Conservation (phyloP, 2,329 filamentous ascomycete species). For the Metarhizium album region DNA sequence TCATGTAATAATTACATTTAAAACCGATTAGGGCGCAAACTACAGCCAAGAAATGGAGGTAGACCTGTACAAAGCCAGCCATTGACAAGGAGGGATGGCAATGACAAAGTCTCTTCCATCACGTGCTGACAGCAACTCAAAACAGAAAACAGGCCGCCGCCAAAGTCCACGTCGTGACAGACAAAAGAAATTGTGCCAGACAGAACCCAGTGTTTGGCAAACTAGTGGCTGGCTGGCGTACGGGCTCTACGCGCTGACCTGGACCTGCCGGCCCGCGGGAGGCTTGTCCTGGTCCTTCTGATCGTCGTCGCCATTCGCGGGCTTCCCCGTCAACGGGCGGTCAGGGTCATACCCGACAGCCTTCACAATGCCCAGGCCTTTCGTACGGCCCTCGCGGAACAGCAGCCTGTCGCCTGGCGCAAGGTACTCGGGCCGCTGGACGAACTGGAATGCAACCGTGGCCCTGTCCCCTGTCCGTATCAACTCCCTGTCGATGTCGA, state of each 20-base stretch:
- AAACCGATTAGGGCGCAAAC: no score
- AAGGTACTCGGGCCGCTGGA: constrained; percentile 88
- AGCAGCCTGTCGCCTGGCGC: constrained; percentile 79
- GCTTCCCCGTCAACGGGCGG: constrained; percentile 28
- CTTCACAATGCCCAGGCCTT: constrained; percentile 91
- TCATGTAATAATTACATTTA: no score
- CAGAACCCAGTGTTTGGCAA: no score
- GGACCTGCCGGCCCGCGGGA: constrained; percentile 1
- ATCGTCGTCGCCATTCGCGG: constrained; percentile 2
- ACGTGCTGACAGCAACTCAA: no score
- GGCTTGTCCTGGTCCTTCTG: constrained; percentile 2
- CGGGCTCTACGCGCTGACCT: constrained; percentile 2
- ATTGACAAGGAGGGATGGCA: no score
- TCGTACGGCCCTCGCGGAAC: constrained; percentile 90
- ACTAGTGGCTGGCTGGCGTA: no score
- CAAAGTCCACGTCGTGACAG: no score
- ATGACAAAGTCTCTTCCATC: no score
- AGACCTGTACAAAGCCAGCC: no score
- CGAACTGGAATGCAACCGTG: constrained; percentile 85
- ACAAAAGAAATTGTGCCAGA: neutral
- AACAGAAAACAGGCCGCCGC: no score
- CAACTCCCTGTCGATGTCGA: constrained; percentile 92
- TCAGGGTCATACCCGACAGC: constrained; percentile 72
- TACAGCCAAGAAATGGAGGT: no score
- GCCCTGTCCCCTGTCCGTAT: constrained; percentile 94